Evolutionary conservation across 1,284 basidiomycete genomes (phyloP), one percentile per base, ranked within the genome.

Genomic region (Blastosporella zonata): DNA sequence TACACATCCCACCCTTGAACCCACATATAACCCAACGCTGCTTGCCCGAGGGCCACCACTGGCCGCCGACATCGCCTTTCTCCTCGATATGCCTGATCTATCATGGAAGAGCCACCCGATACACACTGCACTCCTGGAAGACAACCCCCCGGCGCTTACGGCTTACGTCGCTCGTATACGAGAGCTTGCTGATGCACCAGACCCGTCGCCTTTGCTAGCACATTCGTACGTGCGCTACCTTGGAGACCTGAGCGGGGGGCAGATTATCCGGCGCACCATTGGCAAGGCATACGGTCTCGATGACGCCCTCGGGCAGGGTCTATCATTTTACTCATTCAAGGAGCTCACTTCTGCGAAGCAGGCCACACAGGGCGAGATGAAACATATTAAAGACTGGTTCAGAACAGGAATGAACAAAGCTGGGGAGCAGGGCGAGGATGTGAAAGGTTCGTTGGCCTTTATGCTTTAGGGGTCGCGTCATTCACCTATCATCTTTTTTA

Each of bases 221-320:
- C 90, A 93, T 64, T 77, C 88, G 0, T 92, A 92, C 61, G 87
- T 90, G 13, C 79, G 90, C 29, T 93, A 93, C 67, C 77, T 93
- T n/a, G 90, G 90, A 48, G 90, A 93, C 65, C 73, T 93, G 27
- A 86, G 82, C 40, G 90, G 90, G 13, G 90, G 91, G 0, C 90
- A 93, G 69, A 74, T 79, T 53, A 85, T 93, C 58, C 74, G 81
- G 23, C 73, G 79, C 33, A 73, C 72, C 34, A 68, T 90, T 18
- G 73, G 74, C 15, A 86, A 86, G 65, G 79, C 84, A 9, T 91
- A 90, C 61, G 74, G 67, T 6, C 73, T 91, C 1, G 74, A 81
- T 49, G 71, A 75, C 35, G 71, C 69, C 22, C 56, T 60, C n/a
- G 72, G 70, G 0, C 52, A 65, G 8, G 88, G 88, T 0, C 67